Evolutionary conservation across 371 early-diverging fungal species (phyloP).

Genomic region (Nematocida sp.): DNA sequence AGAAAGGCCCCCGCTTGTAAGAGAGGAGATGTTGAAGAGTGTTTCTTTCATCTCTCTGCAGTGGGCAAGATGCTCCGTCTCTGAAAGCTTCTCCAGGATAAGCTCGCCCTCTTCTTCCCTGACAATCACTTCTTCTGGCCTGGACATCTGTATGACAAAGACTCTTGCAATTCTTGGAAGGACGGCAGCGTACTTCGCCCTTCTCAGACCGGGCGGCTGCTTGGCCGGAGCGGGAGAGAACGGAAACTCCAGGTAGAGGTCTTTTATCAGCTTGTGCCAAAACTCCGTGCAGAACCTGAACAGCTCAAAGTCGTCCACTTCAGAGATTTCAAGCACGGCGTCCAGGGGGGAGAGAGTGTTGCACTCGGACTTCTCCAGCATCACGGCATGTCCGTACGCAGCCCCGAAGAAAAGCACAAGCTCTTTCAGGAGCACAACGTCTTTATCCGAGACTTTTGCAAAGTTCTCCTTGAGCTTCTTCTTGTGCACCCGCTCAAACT

Average conservation of each 20-base stretch:
- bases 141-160: constrained; percentile 62
- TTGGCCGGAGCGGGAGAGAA: constrained; percentile 17
- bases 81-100: constrained; percentile 89
- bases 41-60: constrained; percentile 83
- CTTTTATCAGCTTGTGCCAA: constrained; percentile 31
- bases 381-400: constrained; percentile 12
- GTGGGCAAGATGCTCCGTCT: constrained; percentile 88
- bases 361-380: constrained; percentile 16
- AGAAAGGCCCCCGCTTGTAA: constrained; percentile 48
- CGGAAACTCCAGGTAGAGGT: constrained; percentile 41
- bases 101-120: constrained; percentile 99
- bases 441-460: neutral
- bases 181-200: constrained; percentile 48
- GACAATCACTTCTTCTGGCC: constrained; percentile 73
- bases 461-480: neutral
- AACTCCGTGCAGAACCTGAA: constrained; percentile 44
- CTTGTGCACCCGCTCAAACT: constrained; percentile 53
- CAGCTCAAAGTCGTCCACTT: constrained; percentile 29
- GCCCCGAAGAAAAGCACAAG: constrained; percentile 25
- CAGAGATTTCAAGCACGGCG: constrained; percentile 23
- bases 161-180: constrained; percentile 51
- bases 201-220: constrained; percentile 41
- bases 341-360: constrained; percentile 8
- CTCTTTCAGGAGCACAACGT: constrained; percentile 1
- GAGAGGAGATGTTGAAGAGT: constrained; percentile 55